A percentile compares a stretch with the other conserved stretches of the same genome.
Conservation (phyloP, 2,329 filamentous ascomycete genomes). For the Verticillium longisporum region DNA sequence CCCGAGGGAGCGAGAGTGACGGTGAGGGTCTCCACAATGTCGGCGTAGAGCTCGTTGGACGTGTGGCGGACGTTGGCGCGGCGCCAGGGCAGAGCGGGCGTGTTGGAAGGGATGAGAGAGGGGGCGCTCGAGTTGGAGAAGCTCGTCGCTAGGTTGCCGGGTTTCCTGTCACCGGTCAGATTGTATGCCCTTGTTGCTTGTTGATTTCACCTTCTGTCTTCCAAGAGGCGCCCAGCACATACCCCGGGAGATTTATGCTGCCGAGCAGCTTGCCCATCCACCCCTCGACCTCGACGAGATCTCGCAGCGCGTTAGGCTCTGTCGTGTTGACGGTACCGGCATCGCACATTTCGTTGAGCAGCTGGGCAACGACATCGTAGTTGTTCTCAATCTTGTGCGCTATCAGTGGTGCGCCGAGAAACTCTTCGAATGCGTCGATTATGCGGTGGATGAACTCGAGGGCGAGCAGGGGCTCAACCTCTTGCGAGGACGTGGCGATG, state of each 20-base stretch:
- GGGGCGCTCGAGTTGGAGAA: constrained; percentile 31
- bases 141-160: constrained; percentile 25
- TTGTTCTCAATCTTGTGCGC: constrained; percentile 80
- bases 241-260: constrained; percentile 78
- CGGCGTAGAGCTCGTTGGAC: constrained; percentile 94
- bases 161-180: constrained; percentile 25
- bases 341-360: constrained; percentile 95
- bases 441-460: constrained; percentile 93
- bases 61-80: constrained; percentile 89
- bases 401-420: constrained; percentile 80
- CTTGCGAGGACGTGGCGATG: constrained; percentile 74
- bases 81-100: constrained; percentile 72
- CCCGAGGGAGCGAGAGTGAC: constrained; percentile 90
- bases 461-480: constrained; percentile 82
- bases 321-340: constrained; percentile 83
- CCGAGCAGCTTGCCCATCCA: constrained; percentile 85
- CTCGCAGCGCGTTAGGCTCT: constrained; percentile 85
- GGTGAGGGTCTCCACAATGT: constrained; percentile 82
- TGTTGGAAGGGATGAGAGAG: constrained; percentile 35
- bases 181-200: neutral
- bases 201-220: neutral
- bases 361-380: constrained; percentile 90
- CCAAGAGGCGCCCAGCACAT: constrained; percentile 3
- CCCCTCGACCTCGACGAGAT: constrained; percentile 86
- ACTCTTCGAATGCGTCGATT: constrained; percentile 89